Percentiles rank a stretch among this genome's conserved stretches.
These are phyloP conservation scores for Saccharomyces paradoxus DNA, from an alignment of 805 yeast genomes.

Conservation along the genomic window DNA sequence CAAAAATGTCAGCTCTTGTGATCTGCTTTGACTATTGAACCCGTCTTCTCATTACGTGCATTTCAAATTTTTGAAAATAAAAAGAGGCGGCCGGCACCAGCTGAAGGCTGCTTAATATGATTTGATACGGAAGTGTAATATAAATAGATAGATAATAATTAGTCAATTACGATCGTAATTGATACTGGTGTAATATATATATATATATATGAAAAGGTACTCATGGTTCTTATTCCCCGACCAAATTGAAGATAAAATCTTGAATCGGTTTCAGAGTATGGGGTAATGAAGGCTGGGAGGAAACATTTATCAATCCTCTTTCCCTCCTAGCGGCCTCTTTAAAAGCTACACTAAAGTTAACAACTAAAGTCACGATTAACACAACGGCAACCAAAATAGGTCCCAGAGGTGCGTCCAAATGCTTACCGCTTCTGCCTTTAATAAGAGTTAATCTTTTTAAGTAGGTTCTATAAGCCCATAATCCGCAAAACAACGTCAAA, in stretches of 20 bases:
- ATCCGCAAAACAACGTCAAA: constrained; percentile 71
- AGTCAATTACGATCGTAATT: background rate
- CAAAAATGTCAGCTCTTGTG: background rate
- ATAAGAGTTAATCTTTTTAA: constrained; percentile 63
- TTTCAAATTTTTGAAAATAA: background rate
- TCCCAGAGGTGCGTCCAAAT: constrained; percentile 83
- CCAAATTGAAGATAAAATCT: constrained; percentile 26
- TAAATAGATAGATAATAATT: background rate
- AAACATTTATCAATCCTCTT: background rate
- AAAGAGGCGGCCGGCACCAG: background rate
- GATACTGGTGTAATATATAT: background rate
- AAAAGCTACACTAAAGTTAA: constrained; percentile 69
- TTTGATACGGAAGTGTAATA: background rate
- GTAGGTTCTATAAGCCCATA: constrained; percentile 84
- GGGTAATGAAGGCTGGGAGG: constrained; percentile 8
- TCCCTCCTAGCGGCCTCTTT: constrained; percentile 28
- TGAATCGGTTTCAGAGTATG: constrained; percentile 23
- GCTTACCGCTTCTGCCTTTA: constrained; percentile 73
- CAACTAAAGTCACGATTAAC: constrained; percentile 51
- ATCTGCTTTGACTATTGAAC: background rate
- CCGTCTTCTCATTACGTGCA: background rate
- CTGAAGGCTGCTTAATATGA: background rate
- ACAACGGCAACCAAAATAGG: constrained; percentile 77
- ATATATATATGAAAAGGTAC: background rate
- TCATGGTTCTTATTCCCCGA: constrained; percentile 23